A percentile compares a stretch with the other conserved stretches of the same genome.
phyloP scores from a whole-genome alignment of 768 basidiomycete genomes.

The Naganishia antarctica region DNA sequence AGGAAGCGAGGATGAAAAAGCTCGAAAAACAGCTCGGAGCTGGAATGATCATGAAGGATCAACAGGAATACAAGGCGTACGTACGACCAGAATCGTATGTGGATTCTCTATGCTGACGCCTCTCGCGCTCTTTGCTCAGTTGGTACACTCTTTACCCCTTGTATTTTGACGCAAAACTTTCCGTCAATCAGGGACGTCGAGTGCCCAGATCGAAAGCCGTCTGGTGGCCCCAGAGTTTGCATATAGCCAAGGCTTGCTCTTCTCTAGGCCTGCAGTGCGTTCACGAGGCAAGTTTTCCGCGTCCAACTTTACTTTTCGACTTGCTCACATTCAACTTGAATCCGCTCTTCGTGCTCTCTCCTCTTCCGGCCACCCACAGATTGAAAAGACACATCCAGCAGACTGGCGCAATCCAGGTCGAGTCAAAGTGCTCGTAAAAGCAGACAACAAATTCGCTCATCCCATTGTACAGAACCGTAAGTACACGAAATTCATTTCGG shows the following conservation, averaged over 20 bases:
- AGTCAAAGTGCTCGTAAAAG: constrained; percentile 66
- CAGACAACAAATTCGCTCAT: constrained; percentile 46
- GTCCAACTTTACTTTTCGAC: background rate
- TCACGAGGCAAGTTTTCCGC: constrained; percentile 62
- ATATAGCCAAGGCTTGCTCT: constrained; percentile 78
- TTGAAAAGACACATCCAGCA: constrained; percentile 77
- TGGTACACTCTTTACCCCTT: constrained; percentile 97
- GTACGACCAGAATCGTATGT: constrained; percentile 26
- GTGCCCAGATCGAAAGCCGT: constrained; percentile 71
- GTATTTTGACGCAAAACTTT: constrained; percentile 90
- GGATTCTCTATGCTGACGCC: background rate
- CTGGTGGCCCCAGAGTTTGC: constrained; percentile 93
- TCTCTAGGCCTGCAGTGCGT: constrained; percentile 71
- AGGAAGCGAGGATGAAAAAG: constrained; percentile 41
- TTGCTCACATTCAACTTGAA: too few relatives aligned
- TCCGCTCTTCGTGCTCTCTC: too few relatives aligned
- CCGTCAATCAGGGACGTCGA: constrained; percentile 62
- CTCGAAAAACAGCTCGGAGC: constrained; percentile 42
- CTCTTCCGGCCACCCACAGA: constrained; percentile 40
- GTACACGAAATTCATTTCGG: constrained; percentile 22
- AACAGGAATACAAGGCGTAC: constrained; percentile 42
- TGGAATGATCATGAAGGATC: constrained; percentile 33
- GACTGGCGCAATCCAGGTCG: constrained; percentile 99
- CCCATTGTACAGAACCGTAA: constrained; percentile 50
- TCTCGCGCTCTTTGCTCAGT: constrained; percentile 42